Conservation (phyloP, 2,329 filamentous ascomycete species). For the Boeremia lycopersici region DNA sequence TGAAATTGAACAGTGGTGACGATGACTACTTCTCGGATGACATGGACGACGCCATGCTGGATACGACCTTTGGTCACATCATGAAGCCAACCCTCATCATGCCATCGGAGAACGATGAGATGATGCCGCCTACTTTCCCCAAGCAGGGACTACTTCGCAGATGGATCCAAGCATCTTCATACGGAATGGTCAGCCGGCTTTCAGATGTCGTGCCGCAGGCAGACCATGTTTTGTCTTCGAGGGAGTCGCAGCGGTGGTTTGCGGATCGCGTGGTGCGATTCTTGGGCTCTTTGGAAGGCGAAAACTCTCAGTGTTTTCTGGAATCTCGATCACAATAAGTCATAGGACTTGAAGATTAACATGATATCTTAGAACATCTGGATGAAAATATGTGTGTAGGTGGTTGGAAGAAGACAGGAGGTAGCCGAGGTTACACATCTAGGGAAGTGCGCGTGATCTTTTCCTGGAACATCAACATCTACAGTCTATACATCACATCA, state of each 20-base stretch:
- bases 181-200: background rate
- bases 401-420: too few species aligned
- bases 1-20: slow-evolving; percentile 13
- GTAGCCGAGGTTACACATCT: too few species aligned
- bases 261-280: background rate
- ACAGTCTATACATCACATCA: too few species aligned
- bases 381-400: too few species aligned
- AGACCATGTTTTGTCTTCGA: background rate
- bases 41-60: slow-evolving; percentile 3
- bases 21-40: slow-evolving; percentile 30
- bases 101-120: slow-evolving; percentile 23
- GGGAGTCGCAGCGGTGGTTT: background rate
- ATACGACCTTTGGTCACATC: slow-evolving; percentile 10
- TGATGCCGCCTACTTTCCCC: slow-evolving; percentile 19
- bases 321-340: too few species aligned
- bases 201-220: background rate
- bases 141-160: slow-evolving; percentile 12
- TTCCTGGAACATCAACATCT: too few species aligned
- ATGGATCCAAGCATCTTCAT: slow-evolving; percentile 1
- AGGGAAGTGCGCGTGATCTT: too few species aligned
- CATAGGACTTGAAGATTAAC: too few species aligned
- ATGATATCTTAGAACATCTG: too few species aligned
- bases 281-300: background rate
- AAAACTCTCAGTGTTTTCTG: background rate
- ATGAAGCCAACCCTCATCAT: slow-evolving; percentile 17